Percentiles rank a stretch among this genome's conserved stretches.
phyloP scores from a whole-genome alignment of 441 rosid genomes.

The Populus hybrid region DNA sequence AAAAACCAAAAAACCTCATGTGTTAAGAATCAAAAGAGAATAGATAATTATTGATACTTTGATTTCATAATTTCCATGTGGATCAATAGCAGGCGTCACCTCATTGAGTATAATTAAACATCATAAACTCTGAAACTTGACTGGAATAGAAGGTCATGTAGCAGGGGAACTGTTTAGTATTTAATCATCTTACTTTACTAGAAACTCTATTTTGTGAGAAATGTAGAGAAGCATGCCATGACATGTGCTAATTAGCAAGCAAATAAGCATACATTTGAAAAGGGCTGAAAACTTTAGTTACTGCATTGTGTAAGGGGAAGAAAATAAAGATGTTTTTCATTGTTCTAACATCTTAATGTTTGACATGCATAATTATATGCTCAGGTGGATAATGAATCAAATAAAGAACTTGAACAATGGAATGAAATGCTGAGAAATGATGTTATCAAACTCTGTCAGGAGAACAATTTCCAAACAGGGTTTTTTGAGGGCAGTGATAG shows the following conservation, averaged over 20 bases:
- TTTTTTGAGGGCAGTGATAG: constrained; percentile 93
- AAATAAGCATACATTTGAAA: background rate
- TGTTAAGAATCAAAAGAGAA: background rate
- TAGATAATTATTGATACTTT: background rate
- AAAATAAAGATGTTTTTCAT: background rate
- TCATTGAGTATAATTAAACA: background rate
- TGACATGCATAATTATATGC: constrained; percentile 18
- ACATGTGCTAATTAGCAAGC: background rate
- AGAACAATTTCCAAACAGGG: constrained; percentile 88
- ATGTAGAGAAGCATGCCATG: background rate
- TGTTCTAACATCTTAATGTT: background rate
- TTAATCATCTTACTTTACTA: background rate
- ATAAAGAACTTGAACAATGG: constrained; percentile 96
- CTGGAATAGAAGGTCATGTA: background rate
- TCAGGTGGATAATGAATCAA: constrained; percentile 87
- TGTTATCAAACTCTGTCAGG: constrained; percentile 85
- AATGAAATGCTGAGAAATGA: constrained; percentile 85
- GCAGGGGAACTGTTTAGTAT: background rate
- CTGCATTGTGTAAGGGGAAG: background rate
- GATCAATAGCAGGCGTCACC: background rate
- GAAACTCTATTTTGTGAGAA: background rate
- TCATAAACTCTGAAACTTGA: background rate
- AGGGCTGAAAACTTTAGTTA: background rate
- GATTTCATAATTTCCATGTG: background rate
- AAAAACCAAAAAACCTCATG: background rate